A percentile compares a stretch with the other conserved stretches of the same genome.
Evolutionary conservation across 1,284 basidiomycete species (phyloP).

Genomic region (Puccinia brachypodii): DNA sequence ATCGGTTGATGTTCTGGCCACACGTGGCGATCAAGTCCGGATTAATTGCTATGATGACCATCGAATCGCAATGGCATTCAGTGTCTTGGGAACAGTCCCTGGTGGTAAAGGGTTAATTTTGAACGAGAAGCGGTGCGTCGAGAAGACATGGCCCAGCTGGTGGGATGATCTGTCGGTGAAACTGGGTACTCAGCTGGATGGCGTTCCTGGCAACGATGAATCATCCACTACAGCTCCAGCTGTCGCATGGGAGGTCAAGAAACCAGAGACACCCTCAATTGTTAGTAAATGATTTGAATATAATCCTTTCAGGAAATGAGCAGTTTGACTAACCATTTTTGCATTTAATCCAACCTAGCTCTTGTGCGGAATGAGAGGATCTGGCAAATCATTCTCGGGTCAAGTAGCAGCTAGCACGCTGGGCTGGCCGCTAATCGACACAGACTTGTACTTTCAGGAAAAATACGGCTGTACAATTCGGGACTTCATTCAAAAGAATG

Average conservation of each 20-base stretch:
- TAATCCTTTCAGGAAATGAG: constrained; percentile 60
- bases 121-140: constrained; percentile 96
- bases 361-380: constrained; percentile 93
- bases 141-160: constrained; percentile 99
- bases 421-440: constrained; percentile 79
- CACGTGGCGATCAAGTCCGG: constrained; percentile 62
- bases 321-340: constrained; percentile 58
- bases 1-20: constrained; percentile 63
- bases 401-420: constrained; percentile 73
- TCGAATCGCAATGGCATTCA: constrained; percentile 97
- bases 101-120: constrained; percentile 68
- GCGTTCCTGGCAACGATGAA: constrained; percentile 52
- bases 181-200: constrained; percentile 59
- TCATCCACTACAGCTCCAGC: constrained; percentile 46
- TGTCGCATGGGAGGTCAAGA: constrained; percentile 48
- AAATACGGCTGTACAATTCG: constrained; percentile 68
- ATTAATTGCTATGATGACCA: constrained; percentile 98
- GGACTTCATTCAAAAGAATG: constrained; percentile 73
- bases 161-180: constrained; percentile 97
- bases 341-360: constrained; percentile 56
- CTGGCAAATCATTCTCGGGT: constrained; percentile 90
- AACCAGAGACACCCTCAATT: constrained; percentile 43
- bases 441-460: constrained; percentile 75
- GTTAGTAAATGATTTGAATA: constrained; percentile 2
- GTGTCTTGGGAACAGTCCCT: constrained; percentile 76